These are phyloP conservation scores for Annulohypoxylon truncatum DNA, from an alignment of 2,329 filamentous ascomycete species.

Conservation along the genomic window DNA sequence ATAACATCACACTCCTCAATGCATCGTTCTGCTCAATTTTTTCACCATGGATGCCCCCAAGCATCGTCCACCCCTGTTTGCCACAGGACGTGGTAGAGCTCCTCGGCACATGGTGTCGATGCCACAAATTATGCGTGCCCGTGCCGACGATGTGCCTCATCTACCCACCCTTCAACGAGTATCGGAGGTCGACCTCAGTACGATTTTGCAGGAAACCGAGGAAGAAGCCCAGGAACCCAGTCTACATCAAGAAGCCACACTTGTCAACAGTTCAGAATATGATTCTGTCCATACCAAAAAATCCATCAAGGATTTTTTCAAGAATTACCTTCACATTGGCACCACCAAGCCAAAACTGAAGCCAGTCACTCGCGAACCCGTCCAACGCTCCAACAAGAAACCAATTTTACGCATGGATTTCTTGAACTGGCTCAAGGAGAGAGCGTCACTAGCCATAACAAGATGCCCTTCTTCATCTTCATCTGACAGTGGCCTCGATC, in stretches of 20 bases:
- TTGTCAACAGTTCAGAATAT: conserved; percentile 1
- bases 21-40: not conserved
- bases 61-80: not conserved
- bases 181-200: conserved; percentile 18
- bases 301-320: conserved; percentile 19
- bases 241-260: not conserved
- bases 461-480: conserved; percentile 25
- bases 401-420: conserved; percentile 21
- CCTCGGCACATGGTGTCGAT: conserved; percentile 32
- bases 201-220: not conserved
- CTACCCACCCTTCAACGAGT: conserved; percentile 1
- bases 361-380: not conserved
- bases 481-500: conserved; percentile 41
- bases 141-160: not conserved
- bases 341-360: not conserved
- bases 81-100: not conserved
- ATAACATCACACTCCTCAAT: conserved; percentile 6
- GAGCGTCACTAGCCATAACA: conserved; percentile 14
- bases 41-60: conserved; percentile 26
- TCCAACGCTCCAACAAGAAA: not conserved
- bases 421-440: conserved; percentile 29
- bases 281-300: conserved; percentile 7
- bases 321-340: conserved; percentile 4
- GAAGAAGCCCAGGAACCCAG: not conserved
- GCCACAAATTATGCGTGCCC: conserved; percentile 15